phyloP scores from a whole-genome alignment of 768 basidiomycete species.

The Mycena crocata region DNA sequence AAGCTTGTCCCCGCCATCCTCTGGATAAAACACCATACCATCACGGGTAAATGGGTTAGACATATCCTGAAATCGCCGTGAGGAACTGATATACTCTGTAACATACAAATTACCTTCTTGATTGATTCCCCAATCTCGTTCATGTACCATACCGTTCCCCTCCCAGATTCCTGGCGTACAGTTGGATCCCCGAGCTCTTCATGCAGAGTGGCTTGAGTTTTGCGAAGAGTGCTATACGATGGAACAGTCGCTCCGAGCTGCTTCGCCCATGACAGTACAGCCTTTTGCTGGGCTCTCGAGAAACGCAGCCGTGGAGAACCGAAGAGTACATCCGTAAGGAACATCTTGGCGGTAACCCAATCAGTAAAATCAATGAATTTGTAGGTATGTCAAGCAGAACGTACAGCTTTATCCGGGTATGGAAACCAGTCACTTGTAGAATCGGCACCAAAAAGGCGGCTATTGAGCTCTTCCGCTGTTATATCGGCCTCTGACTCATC shows the following conservation, averaged over 20 bases:
- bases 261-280: neutral
- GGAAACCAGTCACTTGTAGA: constrained; percentile 1
- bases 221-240: neutral
- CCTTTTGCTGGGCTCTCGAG: neutral
- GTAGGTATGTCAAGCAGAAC: neutral
- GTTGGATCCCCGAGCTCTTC: neutral
- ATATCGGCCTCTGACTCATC: neutral
- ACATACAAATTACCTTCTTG: neutral
- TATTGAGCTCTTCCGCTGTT: neutral
- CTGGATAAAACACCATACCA: neutral
- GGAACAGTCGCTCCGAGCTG: neutral
- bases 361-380: neutral
- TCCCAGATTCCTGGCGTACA: neutral
- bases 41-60: neutral
- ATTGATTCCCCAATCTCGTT: constrained; percentile 1
- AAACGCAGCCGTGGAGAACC: neutral
- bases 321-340: neutral
- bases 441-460: neutral
- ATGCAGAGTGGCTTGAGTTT: neutral
- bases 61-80: neutral
- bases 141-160: neutral
- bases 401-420: constrained; percentile 5
- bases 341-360: neutral
- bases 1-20: constrained; percentile 1
- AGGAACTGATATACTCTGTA: neutral